These are phyloP conservation scores for Sugiyamaella smithiae DNA, from an alignment of 805 yeast genomes.

Conservation along the genomic window DNA sequence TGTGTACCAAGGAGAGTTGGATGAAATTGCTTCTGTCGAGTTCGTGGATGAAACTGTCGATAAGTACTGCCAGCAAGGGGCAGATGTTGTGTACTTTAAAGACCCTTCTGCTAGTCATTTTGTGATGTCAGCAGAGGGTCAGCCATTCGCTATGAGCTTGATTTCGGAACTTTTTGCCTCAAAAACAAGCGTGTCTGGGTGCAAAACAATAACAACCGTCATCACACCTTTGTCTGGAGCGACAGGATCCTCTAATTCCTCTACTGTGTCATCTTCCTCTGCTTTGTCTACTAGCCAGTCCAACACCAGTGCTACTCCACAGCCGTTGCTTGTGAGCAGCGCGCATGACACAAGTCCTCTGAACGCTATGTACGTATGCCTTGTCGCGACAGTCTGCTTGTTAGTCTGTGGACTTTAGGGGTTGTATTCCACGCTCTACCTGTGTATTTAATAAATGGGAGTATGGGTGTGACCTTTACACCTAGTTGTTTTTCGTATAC, in stretches of 20 bases:
- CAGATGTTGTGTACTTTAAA: conserved; percentile 14
- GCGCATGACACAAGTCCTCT: no score
- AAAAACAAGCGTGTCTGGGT: neutral
- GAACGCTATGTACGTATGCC: no score
- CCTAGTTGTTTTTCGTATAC: no score
- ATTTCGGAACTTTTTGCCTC: neutral
- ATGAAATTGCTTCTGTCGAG: conserved; percentile 23
- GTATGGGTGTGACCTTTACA: no score
- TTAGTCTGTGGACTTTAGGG: no score
- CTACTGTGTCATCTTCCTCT: neutral
- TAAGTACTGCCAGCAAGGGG: conserved; percentile 20
- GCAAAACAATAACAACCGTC: neutral
- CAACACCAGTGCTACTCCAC: neutral
- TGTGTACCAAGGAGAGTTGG: conserved; percentile 26
- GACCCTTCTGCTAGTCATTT: conserved; percentile 14
- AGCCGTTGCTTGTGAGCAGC: no score
- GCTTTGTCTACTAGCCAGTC: no score
- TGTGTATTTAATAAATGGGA: no score
- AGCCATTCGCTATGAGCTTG: neutral
- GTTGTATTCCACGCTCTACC: no score
- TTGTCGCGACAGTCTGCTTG: no score
- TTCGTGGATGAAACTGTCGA: conserved; percentile 21
- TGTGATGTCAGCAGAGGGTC: conserved; percentile 13
- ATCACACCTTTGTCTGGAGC: neutral
- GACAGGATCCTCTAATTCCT: neutral